Evolutionary conservation across 257 asterid species (phyloP).

Genomic region (Solanum neorickii): DNA sequence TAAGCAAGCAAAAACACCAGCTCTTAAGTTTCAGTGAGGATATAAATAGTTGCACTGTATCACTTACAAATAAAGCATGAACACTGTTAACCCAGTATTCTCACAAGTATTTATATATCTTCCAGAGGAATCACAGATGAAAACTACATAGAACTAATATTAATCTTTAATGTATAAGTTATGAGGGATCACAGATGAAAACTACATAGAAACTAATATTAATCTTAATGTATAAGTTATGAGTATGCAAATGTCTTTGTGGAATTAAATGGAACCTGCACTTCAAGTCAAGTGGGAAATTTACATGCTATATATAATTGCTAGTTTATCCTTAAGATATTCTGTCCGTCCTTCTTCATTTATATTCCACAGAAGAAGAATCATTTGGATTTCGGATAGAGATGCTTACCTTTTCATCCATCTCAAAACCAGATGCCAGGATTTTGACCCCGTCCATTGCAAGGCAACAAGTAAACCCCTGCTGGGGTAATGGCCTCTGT

Average conservation of each 20-base stretch:
- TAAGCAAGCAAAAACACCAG: background rate
- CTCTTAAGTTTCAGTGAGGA: background rate
- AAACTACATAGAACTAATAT: background rate
- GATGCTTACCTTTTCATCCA: slow-evolving; percentile 55
- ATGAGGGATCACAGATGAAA: background rate
- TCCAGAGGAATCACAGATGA: background rate
- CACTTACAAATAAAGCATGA: background rate
- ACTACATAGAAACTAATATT: background rate
- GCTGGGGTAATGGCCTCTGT: slow-evolving; percentile 65
- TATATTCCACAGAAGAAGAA: background rate
- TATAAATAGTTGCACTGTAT: background rate
- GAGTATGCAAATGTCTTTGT: background rate
- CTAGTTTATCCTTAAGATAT: background rate
- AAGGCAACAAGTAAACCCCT: slow-evolving; percentile 91
- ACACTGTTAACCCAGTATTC: background rate
- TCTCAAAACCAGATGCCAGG: slow-evolving; percentile 82
- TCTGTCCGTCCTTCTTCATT: background rate
- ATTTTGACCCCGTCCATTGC: slow-evolving; percentile 92
- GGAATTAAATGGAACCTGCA: background rate
- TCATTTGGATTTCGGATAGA: background rate
- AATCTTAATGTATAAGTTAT: background rate
- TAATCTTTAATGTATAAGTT: background rate
- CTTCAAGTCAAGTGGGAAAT: background rate
- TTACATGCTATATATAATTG: background rate
- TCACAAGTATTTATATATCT: background rate